Conservation (phyloP, 2,329 filamentous ascomycete genomes). For the Dothistroma septosporum region DNA sequence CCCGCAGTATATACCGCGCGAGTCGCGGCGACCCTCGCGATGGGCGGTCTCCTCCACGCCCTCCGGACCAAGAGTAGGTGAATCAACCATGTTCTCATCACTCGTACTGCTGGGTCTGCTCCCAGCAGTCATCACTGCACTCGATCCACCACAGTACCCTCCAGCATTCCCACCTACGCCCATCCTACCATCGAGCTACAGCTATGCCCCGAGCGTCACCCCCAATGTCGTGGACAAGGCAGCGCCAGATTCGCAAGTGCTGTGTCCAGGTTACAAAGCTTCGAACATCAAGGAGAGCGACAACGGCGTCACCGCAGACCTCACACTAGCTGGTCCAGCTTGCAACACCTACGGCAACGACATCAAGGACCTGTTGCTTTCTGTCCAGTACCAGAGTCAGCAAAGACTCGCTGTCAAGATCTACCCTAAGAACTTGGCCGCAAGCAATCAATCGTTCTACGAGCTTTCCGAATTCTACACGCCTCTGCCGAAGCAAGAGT, state of each 20-base stretch:
- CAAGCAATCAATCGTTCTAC: constrained; percentile 26
- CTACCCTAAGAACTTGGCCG: constrained; percentile 25
- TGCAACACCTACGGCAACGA: constrained; percentile 33
- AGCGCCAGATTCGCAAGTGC: constrained; percentile 25
- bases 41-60: not conserved
- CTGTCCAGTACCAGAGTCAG: constrained; percentile 28
- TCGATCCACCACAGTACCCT: constrained; percentile 27
- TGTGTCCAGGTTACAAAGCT: constrained; percentile 30
- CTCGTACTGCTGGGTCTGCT: not conserved
- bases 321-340: constrained; percentile 25
- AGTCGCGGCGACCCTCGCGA: not conserved
- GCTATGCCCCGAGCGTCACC: constrained; percentile 28
- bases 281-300: constrained; percentile 20
- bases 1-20: not conserved
- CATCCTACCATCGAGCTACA: constrained; percentile 23
- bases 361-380: constrained; percentile 23
- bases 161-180: constrained; percentile 29
- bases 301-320: constrained; percentile 26
- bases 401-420: constrained; percentile 29
- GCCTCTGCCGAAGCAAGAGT: constrained; percentile 17
- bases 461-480: constrained; percentile 21
- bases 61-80: not conserved
- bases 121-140: constrained; percentile 7
- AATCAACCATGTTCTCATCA: not conserved
- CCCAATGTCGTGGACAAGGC: constrained; percentile 27